phyloP scores from a whole-genome alignment of 352 stramenopile genomes.

The Globisporangium barbulae region DNA sequence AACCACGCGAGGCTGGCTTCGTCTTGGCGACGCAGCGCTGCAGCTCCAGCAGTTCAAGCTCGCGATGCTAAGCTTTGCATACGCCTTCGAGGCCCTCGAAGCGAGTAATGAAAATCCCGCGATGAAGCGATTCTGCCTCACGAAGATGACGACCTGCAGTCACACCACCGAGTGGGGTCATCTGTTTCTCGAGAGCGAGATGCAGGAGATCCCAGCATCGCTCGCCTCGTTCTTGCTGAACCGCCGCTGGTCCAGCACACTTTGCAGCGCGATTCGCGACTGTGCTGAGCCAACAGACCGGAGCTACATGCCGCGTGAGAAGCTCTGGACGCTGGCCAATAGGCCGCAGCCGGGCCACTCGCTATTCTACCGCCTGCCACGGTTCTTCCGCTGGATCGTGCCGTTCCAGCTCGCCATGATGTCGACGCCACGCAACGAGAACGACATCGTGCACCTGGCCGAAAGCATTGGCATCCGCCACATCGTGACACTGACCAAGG shows the following conservation, averaged over 20 bases:
- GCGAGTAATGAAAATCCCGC: neutral
- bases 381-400: conserved; percentile 48
- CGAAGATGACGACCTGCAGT: conserved; percentile 20
- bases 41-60: conserved; percentile 24
- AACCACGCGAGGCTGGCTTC: conserved; percentile 29
- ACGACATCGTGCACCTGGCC: conserved; percentile 30
- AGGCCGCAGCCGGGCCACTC: neutral
- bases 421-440: conserved; percentile 32
- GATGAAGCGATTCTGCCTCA: conserved; percentile 23
- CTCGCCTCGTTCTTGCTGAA: conserved; percentile 19
- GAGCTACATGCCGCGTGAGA: conserved; percentile 1
- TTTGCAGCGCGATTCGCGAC: neutral
- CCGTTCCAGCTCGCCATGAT: conserved; percentile 38
- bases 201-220: conserved; percentile 23
- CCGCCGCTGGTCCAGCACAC: conserved; percentile 22
- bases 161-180: conserved; percentile 30
- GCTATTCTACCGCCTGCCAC: conserved; percentile 26
- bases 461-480: conserved; percentile 28
- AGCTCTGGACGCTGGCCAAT: conserved; percentile 7
- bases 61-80: conserved; percentile 36
- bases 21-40: conserved; percentile 31
- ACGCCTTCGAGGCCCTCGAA: conserved; percentile 7
- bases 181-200: conserved; percentile 26
- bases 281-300: neutral
- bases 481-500: conserved; percentile 37